A percentile compares a stretch with the other conserved stretches of the same genome.
These are phyloP conservation scores for Ceratobasidium sp. DNA, from an alignment of 1,284 basidiomycete species.

Conservation along the genomic window DNA sequence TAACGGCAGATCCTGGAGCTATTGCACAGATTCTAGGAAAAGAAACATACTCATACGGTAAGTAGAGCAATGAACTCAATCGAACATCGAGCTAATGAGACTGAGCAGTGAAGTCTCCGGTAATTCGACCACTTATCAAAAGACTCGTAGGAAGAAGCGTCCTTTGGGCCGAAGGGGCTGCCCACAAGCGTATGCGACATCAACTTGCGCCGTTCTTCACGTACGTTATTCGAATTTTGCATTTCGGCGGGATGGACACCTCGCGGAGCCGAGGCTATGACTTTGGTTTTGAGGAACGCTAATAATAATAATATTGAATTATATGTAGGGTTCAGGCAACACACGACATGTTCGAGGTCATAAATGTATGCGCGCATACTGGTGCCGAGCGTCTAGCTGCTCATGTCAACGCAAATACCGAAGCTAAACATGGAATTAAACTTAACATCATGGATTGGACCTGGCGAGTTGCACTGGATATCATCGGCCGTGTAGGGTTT, in stretches of 20 bases:
- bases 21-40: constrained; percentile 51
- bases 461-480: constrained; percentile 44
- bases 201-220: constrained; percentile 53
- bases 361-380: constrained; percentile 25
- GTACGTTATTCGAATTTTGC: not conserved
- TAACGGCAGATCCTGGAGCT: constrained; percentile 50
- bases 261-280: too few species aligned
- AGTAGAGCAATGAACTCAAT: too few species aligned
- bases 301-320: not conserved
- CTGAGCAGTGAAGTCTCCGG: constrained; percentile 8
- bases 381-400: constrained; percentile 31
- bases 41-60: constrained; percentile 40
- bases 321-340: constrained; percentile 41
- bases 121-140: not conserved
- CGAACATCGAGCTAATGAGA: not conserved
- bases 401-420: constrained; percentile 34
- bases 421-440: not conserved
- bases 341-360: constrained; percentile 42
- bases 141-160: constrained; percentile 49
- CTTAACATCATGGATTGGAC: constrained; percentile 48
- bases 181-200: constrained; percentile 53
- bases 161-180: constrained; percentile 57
- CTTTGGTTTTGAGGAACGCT: too few species aligned
- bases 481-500: constrained; percentile 48
- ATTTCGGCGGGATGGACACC: too few species aligned